Percentiles rank a stretch among this genome's conserved stretches.
phyloP scores from a whole-genome alignment of 2,329 filamentous ascomycete genomes.

The Aspergillus brunneoviolaceus region DNA sequence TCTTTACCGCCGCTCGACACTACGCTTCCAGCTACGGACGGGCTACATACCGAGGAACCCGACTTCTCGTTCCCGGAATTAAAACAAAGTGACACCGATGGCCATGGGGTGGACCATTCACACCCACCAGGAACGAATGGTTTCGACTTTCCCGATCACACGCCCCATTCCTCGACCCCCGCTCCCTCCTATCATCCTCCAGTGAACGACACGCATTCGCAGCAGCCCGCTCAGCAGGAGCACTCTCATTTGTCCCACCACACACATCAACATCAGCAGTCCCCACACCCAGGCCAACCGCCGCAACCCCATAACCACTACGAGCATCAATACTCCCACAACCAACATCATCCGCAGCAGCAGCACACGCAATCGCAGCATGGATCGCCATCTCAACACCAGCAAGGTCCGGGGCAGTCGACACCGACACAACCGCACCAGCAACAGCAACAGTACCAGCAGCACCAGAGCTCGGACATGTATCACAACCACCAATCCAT shows the following conservation, averaged over 20 bases:
- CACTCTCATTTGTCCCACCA: conserved; percentile 13
- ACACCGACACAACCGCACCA: conserved; percentile 24
- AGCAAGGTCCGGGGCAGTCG: conserved; percentile 30
- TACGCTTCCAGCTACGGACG: conserved; percentile 25
- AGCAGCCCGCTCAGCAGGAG: conserved; percentile 30
- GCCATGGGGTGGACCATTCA: conserved; percentile 3
- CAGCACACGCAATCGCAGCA: conserved; percentile 30
- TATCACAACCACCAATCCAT: conserved; percentile 31
- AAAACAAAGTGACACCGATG: conserved; percentile 16
- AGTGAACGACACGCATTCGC: conserved; percentile 39
- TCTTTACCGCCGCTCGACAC: conserved; percentile 31
- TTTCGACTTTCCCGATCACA: conserved; percentile 23
- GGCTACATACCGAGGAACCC: conserved; percentile 10
- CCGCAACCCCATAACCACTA: conserved; percentile 15
- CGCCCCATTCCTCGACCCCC: conserved; percentile 34
- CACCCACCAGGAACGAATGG: conserved; percentile 16
- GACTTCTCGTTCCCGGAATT: conserved; percentile 18
- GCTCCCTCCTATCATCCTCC: conserved; percentile 47
- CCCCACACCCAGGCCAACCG: conserved; percentile 7
- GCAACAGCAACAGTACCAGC: conserved; percentile 28
- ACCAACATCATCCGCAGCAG: conserved; percentile 15
- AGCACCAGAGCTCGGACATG: conserved; percentile 35
- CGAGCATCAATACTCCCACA: conserved; percentile 13
- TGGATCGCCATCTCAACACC: conserved; percentile 40
- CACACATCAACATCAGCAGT: conserved; percentile 21